Evolutionary conservation across 805 yeast species (phyloP).

Genomic region (Clavispora vitiphila): DNA sequence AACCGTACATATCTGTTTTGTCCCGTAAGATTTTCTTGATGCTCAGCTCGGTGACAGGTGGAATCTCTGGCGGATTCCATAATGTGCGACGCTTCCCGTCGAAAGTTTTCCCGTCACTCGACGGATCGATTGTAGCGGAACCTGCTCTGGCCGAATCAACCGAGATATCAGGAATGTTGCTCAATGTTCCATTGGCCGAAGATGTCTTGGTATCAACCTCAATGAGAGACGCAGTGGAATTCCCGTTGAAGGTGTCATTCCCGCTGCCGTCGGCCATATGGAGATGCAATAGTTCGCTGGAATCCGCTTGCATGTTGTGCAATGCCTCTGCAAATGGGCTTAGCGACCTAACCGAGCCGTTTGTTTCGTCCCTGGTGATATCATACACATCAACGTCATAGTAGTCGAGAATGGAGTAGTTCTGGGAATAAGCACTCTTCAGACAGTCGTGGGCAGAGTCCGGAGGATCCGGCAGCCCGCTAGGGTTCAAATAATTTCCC

Average conservation of each 20-base stretch:
- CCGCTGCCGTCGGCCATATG: background rate
- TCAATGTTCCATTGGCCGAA: background rate
- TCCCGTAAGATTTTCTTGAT: conserved; percentile 3
- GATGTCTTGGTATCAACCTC: background rate
- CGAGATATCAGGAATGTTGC: background rate
- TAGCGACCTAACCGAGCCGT: background rate
- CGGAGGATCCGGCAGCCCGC: background rate
- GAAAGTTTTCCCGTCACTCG: background rate
- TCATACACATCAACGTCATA: conserved; percentile 20
- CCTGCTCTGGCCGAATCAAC: too few relatives aligned
- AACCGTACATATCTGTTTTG: conserved; percentile 74
- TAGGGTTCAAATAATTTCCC: background rate
- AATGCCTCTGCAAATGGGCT: background rate
- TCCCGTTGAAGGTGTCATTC: background rate
- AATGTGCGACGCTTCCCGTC: background rate
- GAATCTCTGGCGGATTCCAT: conserved; percentile 2
- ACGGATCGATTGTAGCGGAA: too few relatives aligned
- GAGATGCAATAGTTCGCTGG: background rate
- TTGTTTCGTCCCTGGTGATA: background rate
- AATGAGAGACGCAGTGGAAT: background rate
- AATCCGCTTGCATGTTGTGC: background rate
- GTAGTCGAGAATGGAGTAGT: conserved; percentile 34
- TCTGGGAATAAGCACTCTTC: conserved; percentile 24
- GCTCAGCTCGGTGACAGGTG: conserved; percentile 3
- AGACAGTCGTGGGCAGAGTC: background rate